A percentile compares a stretch with the other conserved stretches of the same genome.
Conservation (phyloP, 768 basidiomycete species). For the Fomitopsis serialis region DNA sequence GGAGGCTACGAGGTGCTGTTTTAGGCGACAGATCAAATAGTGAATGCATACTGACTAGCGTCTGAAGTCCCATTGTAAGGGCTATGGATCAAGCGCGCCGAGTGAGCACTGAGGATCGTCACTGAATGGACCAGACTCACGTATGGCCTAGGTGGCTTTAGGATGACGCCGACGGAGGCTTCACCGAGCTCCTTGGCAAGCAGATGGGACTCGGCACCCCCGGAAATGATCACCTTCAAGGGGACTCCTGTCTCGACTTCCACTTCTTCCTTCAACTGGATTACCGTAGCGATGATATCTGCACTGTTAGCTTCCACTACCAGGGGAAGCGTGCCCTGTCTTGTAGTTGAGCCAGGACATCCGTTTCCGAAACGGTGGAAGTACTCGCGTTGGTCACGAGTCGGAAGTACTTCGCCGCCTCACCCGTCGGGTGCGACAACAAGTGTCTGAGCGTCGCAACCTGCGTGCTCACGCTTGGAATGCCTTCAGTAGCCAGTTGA, state of each 20-base stretch:
- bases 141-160: slow-evolving; percentile 57
- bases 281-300: slow-evolving; percentile 68
- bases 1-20: slow-evolving; percentile 34
- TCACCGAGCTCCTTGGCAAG: slow-evolving; percentile 57
- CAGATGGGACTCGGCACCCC: slow-evolving; percentile 57
- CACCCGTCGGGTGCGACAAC: slow-evolving; percentile 36
- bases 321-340: slow-evolving; percentile 53
- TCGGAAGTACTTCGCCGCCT: slow-evolving; percentile 26
- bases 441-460: slow-evolving; percentile 67
- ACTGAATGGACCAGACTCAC: slow-evolving; percentile 3
- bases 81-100: slow-evolving; percentile 19
- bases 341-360: neutral
- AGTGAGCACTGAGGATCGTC: neutral
- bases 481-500: slow-evolving; percentile 35
- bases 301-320: slow-evolving; percentile 66
- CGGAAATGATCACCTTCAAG: slow-evolving; percentile 42
- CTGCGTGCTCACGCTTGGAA: slow-evolving; percentile 67
- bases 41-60: slow-evolving; percentile 45
- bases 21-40: slow-evolving; percentile 4
- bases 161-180: slow-evolving; percentile 67
- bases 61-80: slow-evolving; percentile 56
- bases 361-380: slow-evolving; percentile 1
- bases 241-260: slow-evolving; percentile 29
- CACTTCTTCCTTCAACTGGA: slow-evolving; percentile 53
- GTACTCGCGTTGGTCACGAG: slow-evolving; percentile 24